Base-by-base conservation (phyloP, 495 filamentous ascomycete species). In the Annulohypoxylon nitens region DNA sequence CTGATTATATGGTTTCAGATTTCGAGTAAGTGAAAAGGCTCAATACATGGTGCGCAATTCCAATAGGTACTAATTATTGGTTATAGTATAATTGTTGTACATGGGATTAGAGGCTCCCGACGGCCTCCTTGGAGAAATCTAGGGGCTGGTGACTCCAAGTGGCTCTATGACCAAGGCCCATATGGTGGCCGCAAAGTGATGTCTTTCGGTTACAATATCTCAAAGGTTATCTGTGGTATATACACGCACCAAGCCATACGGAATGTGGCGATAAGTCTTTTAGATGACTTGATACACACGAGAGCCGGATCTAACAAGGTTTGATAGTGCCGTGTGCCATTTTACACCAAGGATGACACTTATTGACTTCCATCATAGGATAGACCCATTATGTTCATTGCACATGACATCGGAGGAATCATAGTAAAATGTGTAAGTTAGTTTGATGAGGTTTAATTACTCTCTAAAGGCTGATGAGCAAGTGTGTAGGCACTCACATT, bases 371-470 rank as follows among this genome's bases (percentile, higher is more conserved):
- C n/a, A 2, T 43, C 36, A 23, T 25, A 43, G 57, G 4, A 48
- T 20, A 33, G 63, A 6, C 54, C 62, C 26, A 67, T 72, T 8
- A 59, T 58, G 34, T 72, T 72, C 30, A 18, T 72, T 20, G 58
- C 61, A 26, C 69, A 72, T 23, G 69, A 72, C 36, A 60, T 72
- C n/a, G 69, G 69, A 7, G 69, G 69, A 14, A 61, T 61, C 34
- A 67, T 72, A 18, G 62, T 72, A 33, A 72, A 72, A 61, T 41
- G 48, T 26, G 69, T 72, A 61, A 11, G 63, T 61, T 39, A 48
- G 6, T 48, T 48, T 37, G 54, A 23, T 5, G 7, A 30, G 12
- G 45, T 48, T 48, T 48, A 4, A 48, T n/a, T 1, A 45, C 5
- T 45, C 18, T 48, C 1, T 6, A 1, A 10, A 48, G 45, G 14